Evolutionary conservation across 805 yeast species (phyloP).

Genomic region (Saccharomycopsis oosterbeekiorum): DNA sequence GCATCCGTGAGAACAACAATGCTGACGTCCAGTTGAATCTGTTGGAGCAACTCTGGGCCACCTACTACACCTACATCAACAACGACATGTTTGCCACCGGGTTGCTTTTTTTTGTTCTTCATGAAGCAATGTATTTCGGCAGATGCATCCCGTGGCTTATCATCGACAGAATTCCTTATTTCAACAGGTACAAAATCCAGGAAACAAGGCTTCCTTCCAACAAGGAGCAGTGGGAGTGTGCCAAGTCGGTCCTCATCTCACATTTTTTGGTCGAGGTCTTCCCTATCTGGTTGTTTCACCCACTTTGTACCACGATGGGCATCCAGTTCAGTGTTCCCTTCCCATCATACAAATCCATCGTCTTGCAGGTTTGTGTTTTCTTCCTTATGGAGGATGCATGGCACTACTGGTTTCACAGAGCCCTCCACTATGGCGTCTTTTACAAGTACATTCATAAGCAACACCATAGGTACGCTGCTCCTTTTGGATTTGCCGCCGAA

Average conservation of each 20-base stretch:
- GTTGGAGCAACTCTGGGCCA: constrained; percentile 58
- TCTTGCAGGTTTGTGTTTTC: constrained; percentile 50
- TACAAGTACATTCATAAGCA: constrained; percentile 74
- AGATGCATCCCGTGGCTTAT: constrained; percentile 71
- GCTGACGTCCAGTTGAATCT: constrained; percentile 21
- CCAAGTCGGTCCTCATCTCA: constrained; percentile 54
- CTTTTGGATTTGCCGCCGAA: constrained; percentile 79
- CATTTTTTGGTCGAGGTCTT: constrained; percentile 72
- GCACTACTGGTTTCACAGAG: constrained; percentile 79
- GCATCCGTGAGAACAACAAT: neutral
- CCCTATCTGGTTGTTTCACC: constrained; percentile 80
- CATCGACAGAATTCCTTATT: constrained; percentile 59
- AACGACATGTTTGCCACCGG: constrained; percentile 77
- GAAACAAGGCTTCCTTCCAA: constrained; percentile 52
- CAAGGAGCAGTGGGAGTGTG: constrained; percentile 71
- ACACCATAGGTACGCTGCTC: constrained; percentile 79
- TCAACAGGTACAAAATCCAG: constrained; percentile 66
- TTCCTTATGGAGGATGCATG: constrained; percentile 66
- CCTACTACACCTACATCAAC: constrained; percentile 54
- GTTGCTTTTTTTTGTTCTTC: constrained; percentile 49
- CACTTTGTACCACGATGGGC: constrained; percentile 55
- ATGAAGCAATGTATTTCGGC: constrained; percentile 69
- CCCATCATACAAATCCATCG: constrained; percentile 43
- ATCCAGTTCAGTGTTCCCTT: constrained; percentile 58
- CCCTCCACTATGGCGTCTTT: constrained; percentile 58